Base-by-base conservation (phyloP, 139 green algal genomes). In the Penium margaritaceum region DNA sequence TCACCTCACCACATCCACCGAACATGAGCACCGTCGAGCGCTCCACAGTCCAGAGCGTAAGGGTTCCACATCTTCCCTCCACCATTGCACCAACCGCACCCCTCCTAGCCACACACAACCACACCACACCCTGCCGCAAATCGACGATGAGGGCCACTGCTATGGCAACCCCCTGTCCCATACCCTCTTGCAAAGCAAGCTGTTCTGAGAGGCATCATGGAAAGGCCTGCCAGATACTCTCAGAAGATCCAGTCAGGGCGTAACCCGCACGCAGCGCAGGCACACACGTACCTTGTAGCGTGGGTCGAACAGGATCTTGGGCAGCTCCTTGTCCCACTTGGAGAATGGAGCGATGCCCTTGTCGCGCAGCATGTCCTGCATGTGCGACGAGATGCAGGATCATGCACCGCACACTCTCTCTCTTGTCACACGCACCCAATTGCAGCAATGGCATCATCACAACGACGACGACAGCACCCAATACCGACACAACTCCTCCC, bases 291-390 rank as follows among this genome's bases (percentile, higher is more conserved):
- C 75, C 68, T 82, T 79, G 69, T 75, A 79, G 24, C 69, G 58
- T 5, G 75, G 68, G 51, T 79, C 75, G 32, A 61, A 79, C 12
- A 82, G 38, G 39, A 82, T 78, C 39, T 82, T 82, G n/a, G 75
- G 75, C 30, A 82, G 69, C 69, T 82, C 68, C 41, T 67, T 82
- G 15, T 82, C 75, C 75, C 75, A 82, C 68, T 79, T 79, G 30
- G 75, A 79, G 47, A 82, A 82, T 19, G 75, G 75, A 12, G 68
- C 27, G 14, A 82, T 51, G 19, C 69, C 69, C 54, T 82, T 82
- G 27, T 82, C 75, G 37, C 75, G 79, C 41, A 82, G 57, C 75
- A 82, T 79, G 32, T 77, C 75, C 69, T 82, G 68, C 9, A 67
- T 73, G 37, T 39, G 17, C 57, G 29, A 37, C 29, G 14, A 30